Base-by-base conservation (phyloP, 148 eudicot species). In the Fallopia convolvulus region DNA sequence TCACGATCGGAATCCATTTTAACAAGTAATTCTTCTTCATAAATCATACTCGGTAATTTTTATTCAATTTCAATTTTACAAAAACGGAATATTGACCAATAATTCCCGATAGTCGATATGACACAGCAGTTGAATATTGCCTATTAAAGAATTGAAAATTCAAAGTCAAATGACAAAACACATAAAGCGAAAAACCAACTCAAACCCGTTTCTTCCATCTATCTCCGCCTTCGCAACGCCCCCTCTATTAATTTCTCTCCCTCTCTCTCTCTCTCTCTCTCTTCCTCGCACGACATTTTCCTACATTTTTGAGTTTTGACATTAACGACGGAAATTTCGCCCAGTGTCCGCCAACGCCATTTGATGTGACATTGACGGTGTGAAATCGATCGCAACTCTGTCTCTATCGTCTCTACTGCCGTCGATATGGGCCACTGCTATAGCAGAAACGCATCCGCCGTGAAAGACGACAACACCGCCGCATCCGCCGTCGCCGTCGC, bases 381-480 rank as follows among this genome's bases (percentile, higher is more conserved):
- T 68, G 42, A 55, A 63, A 4, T 17, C 44, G 46, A 68, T 68
- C 44, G 2, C 21, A 68, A 8, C 20, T 68, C 36, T 17, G 42
- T 39, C 26, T 17, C 4, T 32, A 8, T 14, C 32, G 15, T 23
- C 15, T 12, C n/a, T 47, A 76, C 3, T 17, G 30, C 56, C 50
- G 65, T 42, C 72, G 40, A n/a, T 41, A 77, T 77, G 80, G 80
- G 80, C 6, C 80, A 32, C 75, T 77, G 80, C 32, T 49, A 40
- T 14, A 77, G 80, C 75, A 70, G 53, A 20, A 50, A 20, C 80
- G 63, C 63, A 6, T 49, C 80, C 32, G 80, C 49, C 42, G 80
- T 77, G 15, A 77, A 77, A 52, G 80, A 77, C 75, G 80, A 77
- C 75, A 70, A 42, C 42, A 39, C 70, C 26, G 48, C 55, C 39